A percentile compares a stretch with the other conserved stretches of the same genome.
Evolutionary conservation across 306 rosid genomes (phyloP).

Genomic region (Rosa rugosa): DNA sequence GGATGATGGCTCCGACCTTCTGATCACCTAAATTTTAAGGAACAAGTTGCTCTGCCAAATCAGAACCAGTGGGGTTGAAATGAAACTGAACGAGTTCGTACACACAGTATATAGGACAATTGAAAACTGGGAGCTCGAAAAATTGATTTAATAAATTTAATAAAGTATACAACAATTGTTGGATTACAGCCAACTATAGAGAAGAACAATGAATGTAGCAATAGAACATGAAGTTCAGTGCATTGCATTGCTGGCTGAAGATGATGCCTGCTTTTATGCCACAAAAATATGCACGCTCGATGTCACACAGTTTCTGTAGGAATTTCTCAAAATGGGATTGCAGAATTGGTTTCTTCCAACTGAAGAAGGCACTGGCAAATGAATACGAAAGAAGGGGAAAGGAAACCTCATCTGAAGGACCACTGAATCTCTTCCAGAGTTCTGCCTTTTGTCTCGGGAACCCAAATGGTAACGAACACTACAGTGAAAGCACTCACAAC

Average conservation of each 20-base stretch:
- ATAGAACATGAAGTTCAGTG: background rate
- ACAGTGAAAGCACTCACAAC: constrained; percentile 57
- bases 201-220: constrained; percentile 12
- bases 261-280: constrained; percentile 17
- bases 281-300: background rate
- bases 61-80: background rate
- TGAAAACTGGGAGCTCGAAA: background rate
- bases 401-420: constrained; percentile 72
- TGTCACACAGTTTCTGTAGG: constrained; percentile 4
- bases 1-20: background rate
- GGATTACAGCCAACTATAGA: background rate
- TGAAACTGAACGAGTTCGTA: background rate
- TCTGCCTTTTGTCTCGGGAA: constrained; percentile 95
- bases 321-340: constrained; percentile 19
- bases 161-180: background rate
- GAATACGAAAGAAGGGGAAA: constrained; percentile 12
- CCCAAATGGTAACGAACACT: constrained; percentile 70
- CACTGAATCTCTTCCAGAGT: constrained; percentile 87
- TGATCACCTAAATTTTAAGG: constrained; percentile 3
- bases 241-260: constrained; percentile 18
- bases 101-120: background rate
- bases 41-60: background rate
- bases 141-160: constrained; percentile 10
- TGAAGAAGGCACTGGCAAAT: background rate
- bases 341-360: constrained; percentile 19